Evolutionary conservation across 768 basidiomycete genomes (phyloP).

Genomic region (Suillus ampliporus): DNA sequence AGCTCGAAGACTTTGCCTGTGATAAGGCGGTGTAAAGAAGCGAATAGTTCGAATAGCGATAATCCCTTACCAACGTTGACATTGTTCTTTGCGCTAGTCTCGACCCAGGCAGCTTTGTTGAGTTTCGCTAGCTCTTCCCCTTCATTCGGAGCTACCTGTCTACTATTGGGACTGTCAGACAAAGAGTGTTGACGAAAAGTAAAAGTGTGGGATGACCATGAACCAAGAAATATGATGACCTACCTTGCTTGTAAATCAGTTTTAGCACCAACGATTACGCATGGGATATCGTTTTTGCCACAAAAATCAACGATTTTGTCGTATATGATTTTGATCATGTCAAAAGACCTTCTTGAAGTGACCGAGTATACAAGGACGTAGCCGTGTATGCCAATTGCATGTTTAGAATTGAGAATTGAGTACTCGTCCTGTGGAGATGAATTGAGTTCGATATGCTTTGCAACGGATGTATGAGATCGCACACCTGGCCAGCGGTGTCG

Average conservation of each 20-base stretch:
- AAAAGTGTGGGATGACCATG: slow-evolving; percentile 17
- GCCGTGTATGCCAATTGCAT: slow-evolving; percentile 97
- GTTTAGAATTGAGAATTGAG: slow-evolving; percentile 90
- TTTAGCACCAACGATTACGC: slow-evolving; percentile 95
- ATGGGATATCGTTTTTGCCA: slow-evolving; percentile 83
- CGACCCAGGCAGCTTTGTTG: slow-evolving; percentile 80
- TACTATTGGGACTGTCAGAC: slow-evolving; percentile 47
- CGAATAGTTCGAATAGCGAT: slow-evolving; percentile 10
- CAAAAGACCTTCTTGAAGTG: slow-evolving; percentile 85
- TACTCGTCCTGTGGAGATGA: slow-evolving; percentile 80
- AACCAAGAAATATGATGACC: slow-evolving; percentile 31
- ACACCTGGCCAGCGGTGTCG: slow-evolving; percentile 95
- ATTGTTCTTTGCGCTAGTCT: slow-evolving; percentile 88
- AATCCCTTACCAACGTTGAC: slow-evolving; percentile 81
- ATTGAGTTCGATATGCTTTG: slow-evolving; percentile 15
- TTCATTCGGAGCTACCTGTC: slow-evolving; percentile 78
- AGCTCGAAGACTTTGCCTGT: slow-evolving; percentile 85
- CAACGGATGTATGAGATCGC: slow-evolving; percentile 22
- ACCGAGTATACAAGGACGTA: slow-evolving; percentile 97
- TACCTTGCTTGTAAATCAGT: slow-evolving; percentile 80
- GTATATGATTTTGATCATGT: slow-evolving; percentile 92
- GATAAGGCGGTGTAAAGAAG: slow-evolving; percentile 9
- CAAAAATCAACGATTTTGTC: slow-evolving; percentile 93
- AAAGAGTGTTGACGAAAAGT: slow-evolving; percentile 26
- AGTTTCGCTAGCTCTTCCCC: slow-evolving; percentile 75